phyloP scores from a whole-genome alignment of 1,284 basidiomycete genomes.

The Irpex sp. region DNA sequence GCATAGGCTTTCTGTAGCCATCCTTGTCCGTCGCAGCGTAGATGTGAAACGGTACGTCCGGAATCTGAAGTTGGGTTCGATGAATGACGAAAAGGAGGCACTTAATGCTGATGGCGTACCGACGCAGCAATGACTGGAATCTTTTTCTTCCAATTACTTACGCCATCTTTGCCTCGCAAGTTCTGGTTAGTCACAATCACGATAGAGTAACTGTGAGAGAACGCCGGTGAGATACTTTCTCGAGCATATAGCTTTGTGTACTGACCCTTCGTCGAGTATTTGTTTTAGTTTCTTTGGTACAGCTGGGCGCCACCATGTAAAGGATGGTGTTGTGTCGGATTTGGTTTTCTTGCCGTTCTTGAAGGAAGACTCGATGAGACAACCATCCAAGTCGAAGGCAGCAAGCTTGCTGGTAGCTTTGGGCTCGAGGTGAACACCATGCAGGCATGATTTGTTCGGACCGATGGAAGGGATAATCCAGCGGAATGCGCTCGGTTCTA shows the following conservation, averaged over 20 bases:
- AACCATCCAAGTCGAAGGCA: slow-evolving; percentile 87
- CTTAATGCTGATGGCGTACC: slow-evolving; percentile 38
- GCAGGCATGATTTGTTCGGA: slow-evolving; percentile 53
- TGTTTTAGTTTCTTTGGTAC: slow-evolving; percentile 66
- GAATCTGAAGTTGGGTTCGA: slow-evolving; percentile 43
- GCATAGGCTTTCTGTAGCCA: slow-evolving; percentile 83
- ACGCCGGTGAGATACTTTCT: neutral
- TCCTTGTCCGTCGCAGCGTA: slow-evolving; percentile 80
- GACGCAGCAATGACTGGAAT: slow-evolving; percentile 64
- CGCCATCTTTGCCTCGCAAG: slow-evolving; percentile 42
- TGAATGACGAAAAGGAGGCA: neutral
- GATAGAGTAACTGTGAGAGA: slow-evolving; percentile 56
- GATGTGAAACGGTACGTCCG: slow-evolving; percentile 73
- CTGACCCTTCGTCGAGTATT: slow-evolving; percentile 59
- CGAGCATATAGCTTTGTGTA: neutral
- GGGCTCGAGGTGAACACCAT: slow-evolving; percentile 57
- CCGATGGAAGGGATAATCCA: slow-evolving; percentile 60
- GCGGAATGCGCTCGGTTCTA: slow-evolving; percentile 36
- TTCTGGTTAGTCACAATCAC: slow-evolving; percentile 83
- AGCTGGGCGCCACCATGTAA: slow-evolving; percentile 76
- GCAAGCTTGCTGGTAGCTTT: slow-evolving; percentile 56
- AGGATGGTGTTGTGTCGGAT: slow-evolving; percentile 39
- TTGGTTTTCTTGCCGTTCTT: slow-evolving; percentile 40
- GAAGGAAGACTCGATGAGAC: slow-evolving; percentile 66
- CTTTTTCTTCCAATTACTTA: slow-evolving; percentile 72